Conservation (phyloP, 805 yeast genomes). For the Helenozyma baotianmanensis region DNA sequence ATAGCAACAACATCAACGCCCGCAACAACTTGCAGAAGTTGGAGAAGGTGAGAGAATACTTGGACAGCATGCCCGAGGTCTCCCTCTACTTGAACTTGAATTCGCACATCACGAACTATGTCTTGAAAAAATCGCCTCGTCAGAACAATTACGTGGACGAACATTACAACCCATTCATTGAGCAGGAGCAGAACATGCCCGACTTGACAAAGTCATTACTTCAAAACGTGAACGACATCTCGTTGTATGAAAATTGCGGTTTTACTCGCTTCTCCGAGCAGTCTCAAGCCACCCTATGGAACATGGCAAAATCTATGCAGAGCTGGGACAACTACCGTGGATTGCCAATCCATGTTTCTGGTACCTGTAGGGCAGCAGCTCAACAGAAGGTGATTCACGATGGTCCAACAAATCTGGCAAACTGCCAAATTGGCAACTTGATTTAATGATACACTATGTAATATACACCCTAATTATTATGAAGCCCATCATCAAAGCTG, state of each 20-base stretch:
- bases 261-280: constrained; percentile 5
- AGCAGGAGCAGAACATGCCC: constrained; percentile 1
- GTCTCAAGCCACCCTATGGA: constrained; percentile 14
- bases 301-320: constrained; percentile 23
- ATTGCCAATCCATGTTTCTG: constrained; percentile 16
- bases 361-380: constrained; percentile 7
- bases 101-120: constrained; percentile 10
- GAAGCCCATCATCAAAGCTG: too few relatives aligned
- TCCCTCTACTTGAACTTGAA: constrained; percentile 18
- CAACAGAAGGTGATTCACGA: too few relatives aligned
- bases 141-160: constrained; percentile 1
- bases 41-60: constrained; percentile 19
- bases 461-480: not conserved
- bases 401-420: too few relatives aligned
- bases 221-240: not conserved
- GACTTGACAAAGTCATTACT: not conserved
- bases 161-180: constrained; percentile 13
- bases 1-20: constrained; percentile 32
- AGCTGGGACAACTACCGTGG: constrained; percentile 24
- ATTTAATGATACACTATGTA: not conserved
- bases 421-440: constrained; percentile 1
- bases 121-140: constrained; percentile 1
- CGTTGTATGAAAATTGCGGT: constrained; percentile 9
- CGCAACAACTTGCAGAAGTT: constrained; percentile 26
- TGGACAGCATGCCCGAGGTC: constrained; percentile 23